phyloP scores from a whole-genome alignment of 352 stramenopile species.

The Globisporangium lucens region DNA sequence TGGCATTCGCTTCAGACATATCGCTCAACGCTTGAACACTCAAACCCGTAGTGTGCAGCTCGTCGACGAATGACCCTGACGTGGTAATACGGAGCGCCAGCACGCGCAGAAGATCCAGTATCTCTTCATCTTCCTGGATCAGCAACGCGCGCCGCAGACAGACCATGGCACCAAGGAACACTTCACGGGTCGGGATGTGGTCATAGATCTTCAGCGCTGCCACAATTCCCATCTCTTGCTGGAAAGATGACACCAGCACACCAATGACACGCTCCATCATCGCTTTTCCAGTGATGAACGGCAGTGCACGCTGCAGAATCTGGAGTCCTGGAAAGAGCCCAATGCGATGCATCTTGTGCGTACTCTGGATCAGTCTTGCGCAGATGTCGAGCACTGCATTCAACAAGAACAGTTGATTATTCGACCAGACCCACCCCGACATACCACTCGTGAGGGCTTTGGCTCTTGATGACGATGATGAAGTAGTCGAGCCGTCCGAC shows the following conservation, averaged over 20 bases:
- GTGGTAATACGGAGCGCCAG: slow-evolving; percentile 70
- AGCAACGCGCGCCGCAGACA: slow-evolving; percentile 64
- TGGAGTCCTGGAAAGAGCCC: slow-evolving; percentile 65
- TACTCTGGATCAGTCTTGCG: slow-evolving; percentile 68
- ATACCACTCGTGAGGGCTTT: slow-evolving; percentile 15
- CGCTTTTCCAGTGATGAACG: slow-evolving; percentile 29
- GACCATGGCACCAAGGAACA: slow-evolving; percentile 75
- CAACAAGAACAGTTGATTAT: slow-evolving; percentile 66
- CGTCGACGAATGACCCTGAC: slow-evolving; percentile 69
- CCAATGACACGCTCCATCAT: slow-evolving; percentile 59
- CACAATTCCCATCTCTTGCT: slow-evolving; percentile 71
- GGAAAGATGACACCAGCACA: slow-evolving; percentile 61
- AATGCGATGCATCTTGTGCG: slow-evolving; percentile 71
- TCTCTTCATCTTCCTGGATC: slow-evolving; percentile 36
- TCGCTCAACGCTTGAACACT: slow-evolving; percentile 53
- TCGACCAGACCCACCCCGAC: slow-evolving; percentile 36
- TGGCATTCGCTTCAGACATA: slow-evolving; percentile 52
- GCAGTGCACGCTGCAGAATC: slow-evolving; percentile 58
- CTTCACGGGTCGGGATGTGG: slow-evolving; percentile 56
- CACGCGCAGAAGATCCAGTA: slow-evolving; percentile 40
- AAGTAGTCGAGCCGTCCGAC: background rate
- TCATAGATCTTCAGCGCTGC: slow-evolving; percentile 71
- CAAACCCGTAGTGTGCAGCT: slow-evolving; percentile 46
- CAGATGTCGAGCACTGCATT: slow-evolving; percentile 74
- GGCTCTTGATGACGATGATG: background rate